phyloP scores from a whole-genome alignment of 2,329 filamentous ascomycete species.

The Tothia fuscella region DNA sequence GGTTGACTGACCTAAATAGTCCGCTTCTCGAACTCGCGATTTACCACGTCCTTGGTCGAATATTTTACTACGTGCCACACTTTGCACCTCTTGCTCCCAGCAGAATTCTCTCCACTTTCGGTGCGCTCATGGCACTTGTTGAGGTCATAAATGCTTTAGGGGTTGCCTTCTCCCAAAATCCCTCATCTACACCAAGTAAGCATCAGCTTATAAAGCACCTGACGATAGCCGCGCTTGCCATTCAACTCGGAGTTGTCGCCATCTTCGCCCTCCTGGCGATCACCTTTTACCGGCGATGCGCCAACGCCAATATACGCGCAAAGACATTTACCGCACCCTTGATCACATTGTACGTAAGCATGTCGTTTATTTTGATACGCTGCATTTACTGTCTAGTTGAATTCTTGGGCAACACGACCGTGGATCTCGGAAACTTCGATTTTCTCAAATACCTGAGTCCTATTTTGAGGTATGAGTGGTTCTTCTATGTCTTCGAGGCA shows the following conservation, averaged over 20 bases:
- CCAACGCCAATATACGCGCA: too few relatives aligned
- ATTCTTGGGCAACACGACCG: conserved; percentile 40
- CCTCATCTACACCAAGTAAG: conserved; percentile 25
- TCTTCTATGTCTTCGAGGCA: conserved; percentile 48
- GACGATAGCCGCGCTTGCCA: conserved; percentile 38
- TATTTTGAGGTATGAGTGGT: conserved; percentile 45
- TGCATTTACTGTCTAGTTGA: conserved; percentile 49
- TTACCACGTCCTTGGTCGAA: conserved; percentile 5
- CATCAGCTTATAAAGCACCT: conserved; percentile 34
- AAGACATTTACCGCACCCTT: conserved; percentile 24
- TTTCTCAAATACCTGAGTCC: conserved; percentile 28
- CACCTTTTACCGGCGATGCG: conserved; percentile 38
- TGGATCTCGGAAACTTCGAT: conserved; percentile 27
- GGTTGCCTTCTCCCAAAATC: conserved; percentile 17
- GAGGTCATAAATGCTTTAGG: neutral
- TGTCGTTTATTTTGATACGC: conserved; percentile 37
- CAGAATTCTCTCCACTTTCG: conserved; percentile 36
- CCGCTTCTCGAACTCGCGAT: neutral
- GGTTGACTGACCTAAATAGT: neutral
- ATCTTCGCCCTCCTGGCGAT: conserved; percentile 38
- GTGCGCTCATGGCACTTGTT: conserved; percentile 24
- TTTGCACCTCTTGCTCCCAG: conserved; percentile 27
- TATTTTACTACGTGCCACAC: neutral
- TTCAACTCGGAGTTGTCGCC: conserved; percentile 43
- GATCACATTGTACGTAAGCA: conserved; percentile 40